Base-by-base conservation (phyloP, 106 monocot genomes). In the Allium sativum region DNA sequence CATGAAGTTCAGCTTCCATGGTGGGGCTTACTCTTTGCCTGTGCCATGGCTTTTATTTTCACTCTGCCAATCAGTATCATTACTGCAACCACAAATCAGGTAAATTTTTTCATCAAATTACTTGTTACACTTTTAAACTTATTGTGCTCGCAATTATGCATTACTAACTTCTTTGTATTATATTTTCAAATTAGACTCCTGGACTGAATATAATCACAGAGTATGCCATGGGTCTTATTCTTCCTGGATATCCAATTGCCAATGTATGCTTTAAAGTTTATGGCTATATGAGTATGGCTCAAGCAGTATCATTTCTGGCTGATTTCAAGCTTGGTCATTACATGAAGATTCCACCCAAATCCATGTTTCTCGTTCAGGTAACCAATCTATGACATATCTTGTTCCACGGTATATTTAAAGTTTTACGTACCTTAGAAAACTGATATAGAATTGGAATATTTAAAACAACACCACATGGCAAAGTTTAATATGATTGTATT, bases 231-330 rank as follows among this genome's bases (percentile, higher is more conserved):
- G 94, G 94, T 42, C 61, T 95, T 11, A 90, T 95, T 21, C 60
- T 64, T 17, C 94, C 94, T 1, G 94, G 94, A 14, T 83, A 67
- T 65, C 94, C 94, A 7, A 84, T 95, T 12, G 76, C 90, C 15
- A 90, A 90, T 58, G 94, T 90, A 22, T 95, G 94, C 77, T 95
- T 87, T 83, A 95, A 90, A 63, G 90, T 90, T 5, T 95, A 90
- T 52, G 93, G 93, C 1, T 95, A 95, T 70, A 95, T 95, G 85
- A 95, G 94, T 78, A 90, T 95, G 94, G 52, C 90, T 18, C 94
- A 95, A 43, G 94, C 94, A 1, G 74, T 95, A 14, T 72, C 94
- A 47, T 95, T 95, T 73, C 86, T 90, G 12, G 4, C 52, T 0
- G 64, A 65, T 65, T 65, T 65, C 51, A 65, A 65, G 64, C 64